A percentile compares a stretch with the other conserved stretches of the same genome.
Evolutionary conservation across 805 yeast species (phyloP).

Genomic region (Schwanniomyces occidentalis): DNA sequence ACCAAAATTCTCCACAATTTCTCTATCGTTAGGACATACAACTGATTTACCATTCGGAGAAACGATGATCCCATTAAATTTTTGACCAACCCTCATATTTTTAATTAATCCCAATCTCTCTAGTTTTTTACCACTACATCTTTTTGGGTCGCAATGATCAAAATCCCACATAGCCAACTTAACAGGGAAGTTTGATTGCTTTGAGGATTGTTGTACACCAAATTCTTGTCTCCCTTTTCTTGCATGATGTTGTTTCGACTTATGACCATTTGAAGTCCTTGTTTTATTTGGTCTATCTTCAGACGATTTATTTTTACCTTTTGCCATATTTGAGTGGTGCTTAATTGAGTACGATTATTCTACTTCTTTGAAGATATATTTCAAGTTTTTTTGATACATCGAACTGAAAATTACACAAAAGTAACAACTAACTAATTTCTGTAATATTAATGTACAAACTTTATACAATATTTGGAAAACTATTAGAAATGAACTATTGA

Average conservation of each 20-base stretch:
- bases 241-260: conserved; percentile 52
- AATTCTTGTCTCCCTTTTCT: conserved; percentile 36
- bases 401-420: too few species aligned
- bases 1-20: conserved; percentile 74
- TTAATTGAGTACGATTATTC: too few species aligned
- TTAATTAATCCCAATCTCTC: conserved; percentile 85
- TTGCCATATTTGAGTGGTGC: too few species aligned
- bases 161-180: conserved; percentile 99
- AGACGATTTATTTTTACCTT: conserved; percentile 54
- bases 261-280: conserved; percentile 56
- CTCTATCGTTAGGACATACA: conserved; percentile 84
- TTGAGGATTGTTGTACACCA: conserved; percentile 27
- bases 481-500: too few species aligned
- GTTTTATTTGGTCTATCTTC: conserved; percentile 38
- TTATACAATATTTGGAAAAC: too few species aligned
- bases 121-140: conserved; percentile 93
- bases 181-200: conserved; percentile 57
- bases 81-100: conserved; percentile 85
- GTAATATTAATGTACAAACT: too few species aligned
- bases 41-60: conserved; percentile 90
- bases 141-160: conserved; percentile 97
- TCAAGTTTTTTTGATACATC: too few species aligned
- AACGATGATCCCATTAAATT: conserved; percentile 85
- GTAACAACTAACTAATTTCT: too few species aligned
- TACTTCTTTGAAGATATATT: too few species aligned